Conservation (phyloP, 352 stramenopile species). For the Saprolegnia diclina region DNA sequence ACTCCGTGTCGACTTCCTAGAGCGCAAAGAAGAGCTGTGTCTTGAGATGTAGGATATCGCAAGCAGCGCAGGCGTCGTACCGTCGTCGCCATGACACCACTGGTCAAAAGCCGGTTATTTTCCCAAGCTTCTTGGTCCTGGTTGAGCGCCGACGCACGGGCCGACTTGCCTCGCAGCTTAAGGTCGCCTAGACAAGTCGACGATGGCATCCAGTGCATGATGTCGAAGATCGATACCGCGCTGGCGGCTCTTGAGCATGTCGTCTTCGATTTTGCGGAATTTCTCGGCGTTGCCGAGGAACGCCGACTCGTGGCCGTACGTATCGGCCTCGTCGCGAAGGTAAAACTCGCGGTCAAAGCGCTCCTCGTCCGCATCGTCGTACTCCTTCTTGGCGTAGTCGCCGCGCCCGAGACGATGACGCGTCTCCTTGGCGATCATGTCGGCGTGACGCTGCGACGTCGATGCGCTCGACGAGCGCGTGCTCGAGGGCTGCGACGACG, state of each 20-base stretch:
- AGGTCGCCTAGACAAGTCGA: slow-evolving; percentile 69
- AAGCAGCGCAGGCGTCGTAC: not conserved
- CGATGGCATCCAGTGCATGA: too few species aligned
- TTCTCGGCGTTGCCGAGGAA: slow-evolving; percentile 91
- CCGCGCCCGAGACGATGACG: slow-evolving; percentile 21
- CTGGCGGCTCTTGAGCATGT: slow-evolving; percentile 75
- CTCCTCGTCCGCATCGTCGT: slow-evolving; percentile 80
- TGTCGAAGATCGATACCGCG: slow-evolving; percentile 29
- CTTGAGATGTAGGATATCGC: slow-evolving; percentile 9
- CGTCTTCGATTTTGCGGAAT: slow-evolving; percentile 87
- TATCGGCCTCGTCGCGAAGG: slow-evolving; percentile 85
- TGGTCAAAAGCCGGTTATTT: slow-evolving; percentile 94
- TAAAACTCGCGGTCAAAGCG: slow-evolving; percentile 96
- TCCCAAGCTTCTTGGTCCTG: slow-evolving; percentile 98
- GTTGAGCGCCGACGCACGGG: slow-evolving; percentile 88
- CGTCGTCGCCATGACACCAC: slow-evolving; percentile 82
- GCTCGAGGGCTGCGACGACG: slow-evolving; percentile 2
- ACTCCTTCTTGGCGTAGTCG: slow-evolving; percentile 54
- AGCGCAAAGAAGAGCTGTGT: not conserved
- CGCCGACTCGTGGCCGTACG: slow-evolving; percentile 44
- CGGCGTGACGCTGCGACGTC: not conserved
- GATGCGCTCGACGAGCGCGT: not conserved
- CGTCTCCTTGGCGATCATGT: slow-evolving; percentile 25
- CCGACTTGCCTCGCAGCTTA: slow-evolving; percentile 86
- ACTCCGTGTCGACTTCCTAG: slow-evolving; percentile 64